Evolutionary conservation across 163 green algal genomes (phyloP).

Genomic region (Coccomyxa subellipsoidea): DNA sequence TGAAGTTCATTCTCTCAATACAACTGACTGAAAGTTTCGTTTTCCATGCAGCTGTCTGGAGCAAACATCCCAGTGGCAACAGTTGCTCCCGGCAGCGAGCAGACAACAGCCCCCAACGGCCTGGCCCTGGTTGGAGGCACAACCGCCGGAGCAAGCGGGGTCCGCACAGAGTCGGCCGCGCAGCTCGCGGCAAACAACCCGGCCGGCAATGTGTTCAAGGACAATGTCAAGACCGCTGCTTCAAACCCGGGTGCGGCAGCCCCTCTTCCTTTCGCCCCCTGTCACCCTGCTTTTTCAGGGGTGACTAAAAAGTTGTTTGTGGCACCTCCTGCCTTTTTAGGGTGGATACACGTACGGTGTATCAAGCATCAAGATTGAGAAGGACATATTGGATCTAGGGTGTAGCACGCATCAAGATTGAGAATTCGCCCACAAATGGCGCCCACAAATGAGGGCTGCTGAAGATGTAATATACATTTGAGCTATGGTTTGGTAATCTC

Average conservation of each 20-base stretch:
- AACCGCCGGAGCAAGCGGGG: background rate
- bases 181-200: background rate
- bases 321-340: background rate
- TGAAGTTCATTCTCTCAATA: background rate
- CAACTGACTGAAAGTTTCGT: background rate
- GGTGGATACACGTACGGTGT: background rate
- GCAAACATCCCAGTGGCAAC: background rate
- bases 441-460: no score
- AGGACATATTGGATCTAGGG: no score
- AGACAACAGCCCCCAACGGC: background rate
- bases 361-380: background rate
- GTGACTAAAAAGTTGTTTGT: background rate
- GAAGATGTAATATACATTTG: no score
- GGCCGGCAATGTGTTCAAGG: background rate
- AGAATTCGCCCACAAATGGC: background rate
- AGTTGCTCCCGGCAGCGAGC: background rate
- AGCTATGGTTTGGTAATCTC: no score
- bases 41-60: background rate
- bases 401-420: background rate
- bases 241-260: background rate
- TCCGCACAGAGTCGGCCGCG: background rate
- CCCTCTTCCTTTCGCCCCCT: background rate
- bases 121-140: background rate
- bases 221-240: background rate
- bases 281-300: background rate